Base-by-base conservation (phyloP, 2,329 filamentous ascomycete genomes). In the Colletotrichum eremochloae region DNA sequence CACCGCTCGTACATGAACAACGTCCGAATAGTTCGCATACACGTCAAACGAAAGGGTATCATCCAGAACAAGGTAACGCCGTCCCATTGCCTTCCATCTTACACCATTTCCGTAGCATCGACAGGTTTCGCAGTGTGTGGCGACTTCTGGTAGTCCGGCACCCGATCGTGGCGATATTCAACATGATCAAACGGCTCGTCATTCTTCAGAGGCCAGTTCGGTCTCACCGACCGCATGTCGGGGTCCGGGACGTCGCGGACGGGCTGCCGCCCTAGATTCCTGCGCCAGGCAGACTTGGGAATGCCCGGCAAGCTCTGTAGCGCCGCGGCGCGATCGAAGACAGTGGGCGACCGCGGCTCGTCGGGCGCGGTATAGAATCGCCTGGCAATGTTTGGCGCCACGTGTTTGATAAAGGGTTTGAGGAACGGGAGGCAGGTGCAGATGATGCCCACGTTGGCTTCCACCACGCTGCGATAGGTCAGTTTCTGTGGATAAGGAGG, bases 381-480 rank as follows among this genome's bases (percentile, higher is more conserved):
- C 20, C 24, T 64, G 9, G 55, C 61, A 11, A 69, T 50, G 14
- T 24, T 60, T 0, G 66, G 70, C 2, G 66, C 33, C 1, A 72
- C 48, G 15, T 72, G 61, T 42, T 53, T 69, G n/a, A 50, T 31
- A 15, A 72, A 72, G 0, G 70, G 60, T 48, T 74, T 74, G 5
- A 74, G 63, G 57, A 74, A 71, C 3, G 72, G 72, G 18, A 74
- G 64, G 12, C 72, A 74, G 12, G 72, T 68, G 50, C 72, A 72
- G 36, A 74, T 74, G 29, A 74, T 74, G 48, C 72, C 72, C 4
- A 68, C 53, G 33, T 74, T 74, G 58, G 72, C 72, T 29, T 74
- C 72, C 12, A 74, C 64, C 2, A 74, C 66, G 42, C 70, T 72
- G 18, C 29, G 2, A 8, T 5, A 18, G 15, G 42, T n/a, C 18